These are phyloP conservation scores for Ceratocystis destructans DNA, from an alignment of 2,329 filamentous ascomycete genomes.

Conservation along the genomic window DNA sequence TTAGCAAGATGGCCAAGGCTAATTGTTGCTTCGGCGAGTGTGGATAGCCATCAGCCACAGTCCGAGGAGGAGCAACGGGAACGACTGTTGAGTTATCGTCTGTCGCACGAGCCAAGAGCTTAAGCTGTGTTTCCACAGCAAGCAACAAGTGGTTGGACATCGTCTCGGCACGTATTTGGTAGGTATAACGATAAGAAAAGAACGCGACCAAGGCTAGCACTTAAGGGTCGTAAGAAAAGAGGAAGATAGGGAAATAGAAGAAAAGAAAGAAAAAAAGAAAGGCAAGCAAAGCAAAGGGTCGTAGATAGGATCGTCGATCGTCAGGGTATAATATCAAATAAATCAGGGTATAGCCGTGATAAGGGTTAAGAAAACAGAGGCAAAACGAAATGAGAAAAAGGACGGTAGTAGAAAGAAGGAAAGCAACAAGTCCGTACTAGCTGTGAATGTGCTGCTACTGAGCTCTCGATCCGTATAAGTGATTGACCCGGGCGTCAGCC, in stretches of 20 bases:
- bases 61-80: not conserved
- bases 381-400: not conserved
- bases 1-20: slow-evolving; percentile 25
- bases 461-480: not conserved
- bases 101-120: not conserved
- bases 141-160: not conserved
- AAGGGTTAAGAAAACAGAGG: not conserved
- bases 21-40: slow-evolving; percentile 24
- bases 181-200: not conserved
- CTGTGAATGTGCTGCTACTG: not conserved
- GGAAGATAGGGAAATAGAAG: not conserved
- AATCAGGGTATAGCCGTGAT: not conserved
- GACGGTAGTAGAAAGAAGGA: not conserved
- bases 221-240: not conserved
- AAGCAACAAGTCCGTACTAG: not conserved
- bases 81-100: not conserved
- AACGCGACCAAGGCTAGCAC: not conserved
- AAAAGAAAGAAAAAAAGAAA: not conserved
- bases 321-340: not conserved
- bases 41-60: slow-evolving; percentile 8
- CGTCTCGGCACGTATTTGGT: not conserved
- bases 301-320: not conserved
- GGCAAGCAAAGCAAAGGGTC: not conserved
- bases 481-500: not conserved
- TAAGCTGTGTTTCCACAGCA: not conserved